phyloP scores from a whole-genome alignment of 306 rosid genomes.

The Dalbergia oliveri region DNA sequence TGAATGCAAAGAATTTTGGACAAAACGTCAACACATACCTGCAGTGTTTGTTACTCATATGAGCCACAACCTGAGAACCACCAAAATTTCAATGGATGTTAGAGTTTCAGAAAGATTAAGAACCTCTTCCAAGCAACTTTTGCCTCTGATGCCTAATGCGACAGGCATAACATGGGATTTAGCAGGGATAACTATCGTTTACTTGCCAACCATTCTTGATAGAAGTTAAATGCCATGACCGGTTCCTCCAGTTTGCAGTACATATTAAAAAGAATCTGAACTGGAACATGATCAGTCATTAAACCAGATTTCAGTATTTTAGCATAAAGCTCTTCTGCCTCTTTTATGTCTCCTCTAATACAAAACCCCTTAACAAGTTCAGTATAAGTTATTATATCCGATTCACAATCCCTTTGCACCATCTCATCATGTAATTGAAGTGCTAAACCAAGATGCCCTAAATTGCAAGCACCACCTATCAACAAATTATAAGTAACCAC shows the following conservation, averaged over 20 bases:
- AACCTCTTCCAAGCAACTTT: conserved; percentile 37
- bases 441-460: conserved; percentile 54
- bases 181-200: conserved; percentile 34
- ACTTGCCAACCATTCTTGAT: conserved; percentile 66
- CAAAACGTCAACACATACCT: conserved; percentile 39
- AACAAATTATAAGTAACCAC: conserved; percentile 83
- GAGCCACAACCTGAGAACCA: conserved; percentile 19
- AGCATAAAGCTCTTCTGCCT: conserved; percentile 71
- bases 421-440: conserved; percentile 64
- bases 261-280: conserved; percentile 66
- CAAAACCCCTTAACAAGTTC: conserved; percentile 76
- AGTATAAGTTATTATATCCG: conserved; percentile 78
- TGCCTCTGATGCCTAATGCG: conserved; percentile 25
- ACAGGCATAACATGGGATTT: conserved; percentile 7
- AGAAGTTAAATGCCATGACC: conserved; percentile 66
- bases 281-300: conserved; percentile 71
- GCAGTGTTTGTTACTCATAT: conserved; percentile 29
- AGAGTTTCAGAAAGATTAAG: not conserved
- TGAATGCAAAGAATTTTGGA: conserved; percentile 13
- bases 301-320: conserved; percentile 64
- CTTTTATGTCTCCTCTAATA: conserved; percentile 60
- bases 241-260: conserved; percentile 68
- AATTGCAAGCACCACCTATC: conserved; percentile 72
- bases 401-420: conserved; percentile 62
- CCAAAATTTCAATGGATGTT: no score